Conservation (phyloP, 2,329 filamentous ascomycete genomes). For the Alternaria sp. region DNA sequence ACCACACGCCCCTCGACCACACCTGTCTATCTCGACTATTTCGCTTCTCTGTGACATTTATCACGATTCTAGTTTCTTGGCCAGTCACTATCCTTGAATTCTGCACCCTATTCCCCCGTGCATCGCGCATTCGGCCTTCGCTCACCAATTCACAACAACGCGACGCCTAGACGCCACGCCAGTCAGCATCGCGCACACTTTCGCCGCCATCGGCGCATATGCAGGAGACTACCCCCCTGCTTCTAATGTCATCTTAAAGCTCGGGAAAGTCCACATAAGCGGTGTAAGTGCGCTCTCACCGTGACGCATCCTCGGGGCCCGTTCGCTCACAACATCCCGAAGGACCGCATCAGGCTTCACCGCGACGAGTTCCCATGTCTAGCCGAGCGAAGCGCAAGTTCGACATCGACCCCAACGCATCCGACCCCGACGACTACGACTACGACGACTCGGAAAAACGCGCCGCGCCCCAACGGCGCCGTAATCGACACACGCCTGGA, state of each 20-base stretch:
- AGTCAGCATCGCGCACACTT: conserved; percentile 31
- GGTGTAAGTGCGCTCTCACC: conserved; percentile 37
- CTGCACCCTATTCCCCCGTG: conserved; percentile 18
- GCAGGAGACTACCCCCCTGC: conserved; percentile 28
- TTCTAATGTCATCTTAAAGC: conserved; percentile 37
- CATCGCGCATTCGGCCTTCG: conserved; percentile 29
- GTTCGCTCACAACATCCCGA: conserved; percentile 31
- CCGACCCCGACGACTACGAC: conserved; percentile 52
- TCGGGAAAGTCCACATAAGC: conserved; percentile 25
- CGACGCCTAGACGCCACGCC: conserved; percentile 27
- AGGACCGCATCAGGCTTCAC: conserved; percentile 35
- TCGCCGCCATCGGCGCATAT: conserved; percentile 31
- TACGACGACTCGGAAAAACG: conserved; percentile 46
- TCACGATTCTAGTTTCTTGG: conserved; percentile 21
- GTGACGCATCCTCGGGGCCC: conserved; percentile 17
- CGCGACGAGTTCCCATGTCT: conserved; percentile 45
- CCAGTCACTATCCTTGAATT: conserved; percentile 16
- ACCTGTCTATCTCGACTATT: conserved; percentile 24
- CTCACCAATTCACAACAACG: conserved; percentile 35
- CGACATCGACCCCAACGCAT: conserved; percentile 52
- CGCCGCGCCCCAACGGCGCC: conserved; percentile 44
- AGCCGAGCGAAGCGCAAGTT: conserved; percentile 53
- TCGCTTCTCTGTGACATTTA: conserved; percentile 24
- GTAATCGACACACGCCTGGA: conserved; percentile 37
- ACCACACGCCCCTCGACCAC: conserved; percentile 32